Evolutionary conservation across 148 eudicot genomes (phyloP).

Genomic region (Simmondsia chinensis): DNA sequence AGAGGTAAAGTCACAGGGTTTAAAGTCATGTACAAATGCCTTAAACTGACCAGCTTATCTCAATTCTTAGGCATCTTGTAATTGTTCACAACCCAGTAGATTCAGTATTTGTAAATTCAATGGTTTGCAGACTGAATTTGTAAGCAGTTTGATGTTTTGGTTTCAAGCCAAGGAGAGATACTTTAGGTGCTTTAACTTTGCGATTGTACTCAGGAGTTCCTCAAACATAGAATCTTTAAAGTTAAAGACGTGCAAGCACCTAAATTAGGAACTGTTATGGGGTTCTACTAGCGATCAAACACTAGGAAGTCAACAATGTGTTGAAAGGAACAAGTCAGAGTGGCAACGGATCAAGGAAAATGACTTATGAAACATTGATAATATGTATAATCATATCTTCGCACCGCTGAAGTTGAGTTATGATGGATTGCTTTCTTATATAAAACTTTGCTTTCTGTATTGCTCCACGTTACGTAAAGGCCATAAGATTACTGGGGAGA

Average conservation of each 20-base stretch:
- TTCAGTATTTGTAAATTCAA: conserved; percentile 24
- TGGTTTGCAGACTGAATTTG: conserved; percentile 28
- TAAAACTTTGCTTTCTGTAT: conserved; percentile 14
- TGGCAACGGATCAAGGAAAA: conserved; percentile 15
- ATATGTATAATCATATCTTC: conserved; percentile 1
- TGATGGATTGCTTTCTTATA: conserved; percentile 12
- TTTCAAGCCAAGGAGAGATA: conserved; percentile 24
- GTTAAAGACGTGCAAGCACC: conserved; percentile 18
- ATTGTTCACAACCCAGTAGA: conserved; percentile 17
- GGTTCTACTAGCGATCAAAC: conserved; percentile 28
- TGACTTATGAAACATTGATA: background rate
- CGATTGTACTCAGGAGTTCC: conserved; percentile 35
- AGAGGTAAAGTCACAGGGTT: conserved; percentile 4
- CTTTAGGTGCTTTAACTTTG: conserved; percentile 28
- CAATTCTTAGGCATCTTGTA: conserved; percentile 26
- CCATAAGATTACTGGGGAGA: background rate
- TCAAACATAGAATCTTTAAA: conserved; percentile 19
- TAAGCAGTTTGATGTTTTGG: conserved; percentile 26
- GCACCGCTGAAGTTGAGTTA: conserved; percentile 8
- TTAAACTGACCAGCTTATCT: conserved; percentile 21
- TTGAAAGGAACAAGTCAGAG: conserved; percentile 7
- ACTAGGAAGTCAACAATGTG: conserved; percentile 13
- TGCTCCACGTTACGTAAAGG: conserved; percentile 2
- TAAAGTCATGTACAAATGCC: conserved; percentile 22
- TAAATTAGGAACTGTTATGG: conserved; percentile 26